phyloP scores from a whole-genome alignment of 2,329 filamentous ascomycete genomes.

The Fusarium neocosmosporiellum region DNA sequence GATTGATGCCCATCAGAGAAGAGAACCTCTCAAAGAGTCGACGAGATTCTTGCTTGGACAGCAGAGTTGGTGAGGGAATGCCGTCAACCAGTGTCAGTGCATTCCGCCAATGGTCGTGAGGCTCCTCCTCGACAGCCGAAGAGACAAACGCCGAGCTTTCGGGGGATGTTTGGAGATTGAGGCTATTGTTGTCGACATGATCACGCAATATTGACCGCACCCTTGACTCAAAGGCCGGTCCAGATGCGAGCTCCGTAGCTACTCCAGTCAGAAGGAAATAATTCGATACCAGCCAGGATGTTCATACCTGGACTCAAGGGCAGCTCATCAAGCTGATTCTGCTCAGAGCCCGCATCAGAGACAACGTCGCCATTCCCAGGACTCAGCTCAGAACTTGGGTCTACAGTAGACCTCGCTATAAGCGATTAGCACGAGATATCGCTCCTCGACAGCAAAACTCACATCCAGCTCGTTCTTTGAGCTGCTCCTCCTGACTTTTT shows the following conservation, averaged over 20 bases:
- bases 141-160: conserved; percentile 47
- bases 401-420: not conserved
- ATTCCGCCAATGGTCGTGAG: conserved; percentile 17
- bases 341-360: not conserved
- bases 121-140: conserved; percentile 37
- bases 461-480: not conserved
- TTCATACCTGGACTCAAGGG: conserved; percentile 12
- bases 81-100: conserved; percentile 39
- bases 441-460: not conserved
- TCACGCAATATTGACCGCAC: conserved; percentile 35
- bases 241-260: conserved; percentile 30
- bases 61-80: conserved; percentile 11
- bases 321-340: not conserved
- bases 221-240: conserved; percentile 38
- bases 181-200: conserved; percentile 18
- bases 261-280: not conserved
- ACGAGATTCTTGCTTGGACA: conserved; percentile 34
- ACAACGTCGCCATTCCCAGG: not conserved
- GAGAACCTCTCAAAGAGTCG: conserved; percentile 38
- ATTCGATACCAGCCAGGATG: not conserved
- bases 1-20: conserved; percentile 42
- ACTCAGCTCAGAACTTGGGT: not conserved
- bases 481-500: conserved; percentile 27
- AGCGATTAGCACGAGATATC: not conserved
- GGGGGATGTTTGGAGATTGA: conserved; percentile 17